Evolutionary conservation across 1,284 basidiomycete genomes (phyloP).

Genomic region (Ganoderma multipileum): DNA sequence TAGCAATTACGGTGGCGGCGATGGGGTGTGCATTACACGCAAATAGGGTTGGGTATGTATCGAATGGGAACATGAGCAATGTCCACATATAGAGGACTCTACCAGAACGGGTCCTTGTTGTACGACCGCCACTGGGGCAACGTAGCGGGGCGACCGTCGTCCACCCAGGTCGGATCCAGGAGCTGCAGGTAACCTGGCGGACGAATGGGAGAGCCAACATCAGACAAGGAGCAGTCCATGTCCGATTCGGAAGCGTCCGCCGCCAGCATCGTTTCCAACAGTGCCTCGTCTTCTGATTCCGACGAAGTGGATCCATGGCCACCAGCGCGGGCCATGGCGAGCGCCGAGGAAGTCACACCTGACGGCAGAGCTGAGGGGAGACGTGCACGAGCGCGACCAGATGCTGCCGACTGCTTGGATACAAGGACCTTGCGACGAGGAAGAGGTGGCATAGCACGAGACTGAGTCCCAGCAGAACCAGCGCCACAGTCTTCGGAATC

Average conservation of each 20-base stretch:
- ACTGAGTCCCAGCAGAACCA: conserved; percentile 1
- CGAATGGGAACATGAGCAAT: background rate
- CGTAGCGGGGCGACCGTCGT: background rate
- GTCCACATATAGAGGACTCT: background rate
- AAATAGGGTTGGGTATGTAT: background rate
- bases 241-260: conserved; percentile 23
- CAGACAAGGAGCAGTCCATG: conserved; percentile 29
- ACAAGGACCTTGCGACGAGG: conserved; percentile 5
- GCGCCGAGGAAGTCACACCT: background rate
- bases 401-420: conserved; percentile 21
- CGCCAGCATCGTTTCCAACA: conserved; percentile 33
- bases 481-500: conserved; percentile 26
- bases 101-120: conserved; percentile 2
- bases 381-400: background rate
- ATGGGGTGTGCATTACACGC: background rate
- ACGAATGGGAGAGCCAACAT: conserved; percentile 16
- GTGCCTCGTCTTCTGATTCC: conserved; percentile 29
- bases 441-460: conserved; percentile 21
- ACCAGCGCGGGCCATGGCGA: conserved; percentile 1
- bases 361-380: background rate
- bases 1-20: background rate
- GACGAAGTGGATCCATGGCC: background rate
- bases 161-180: background rate
- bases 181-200: background rate
- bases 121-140: conserved; percentile 1